Evolutionary conservation across 306 rosid species (phyloP).

Genomic region (Dryas drummondii): DNA sequence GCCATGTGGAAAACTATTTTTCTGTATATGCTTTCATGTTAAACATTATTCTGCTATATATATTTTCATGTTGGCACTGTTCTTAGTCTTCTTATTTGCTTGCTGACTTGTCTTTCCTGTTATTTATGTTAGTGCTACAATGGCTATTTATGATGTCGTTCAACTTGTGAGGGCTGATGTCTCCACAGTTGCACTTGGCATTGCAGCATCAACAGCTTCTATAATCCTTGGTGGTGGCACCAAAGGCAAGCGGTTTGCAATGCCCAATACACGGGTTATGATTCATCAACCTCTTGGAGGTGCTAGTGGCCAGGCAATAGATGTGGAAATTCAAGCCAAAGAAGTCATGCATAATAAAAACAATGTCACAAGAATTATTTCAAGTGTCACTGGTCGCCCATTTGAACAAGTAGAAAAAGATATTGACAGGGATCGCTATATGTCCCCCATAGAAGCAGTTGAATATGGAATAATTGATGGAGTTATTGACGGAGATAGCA

Average conservation of each 20-base stretch:
- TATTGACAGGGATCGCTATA: slow-evolving; percentile 80
- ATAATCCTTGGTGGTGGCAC: slow-evolving; percentile 91
- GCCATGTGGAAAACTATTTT: neutral
- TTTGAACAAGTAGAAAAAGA: slow-evolving; percentile 81
- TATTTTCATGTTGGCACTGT: slow-evolving; percentile 14
- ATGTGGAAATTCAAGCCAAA: slow-evolving; percentile 89
- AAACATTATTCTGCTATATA: neutral
- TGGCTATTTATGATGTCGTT: slow-evolving; percentile 88
- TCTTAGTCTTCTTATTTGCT: neutral
- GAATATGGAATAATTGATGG: slow-evolving; percentile 91
- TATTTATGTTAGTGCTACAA: slow-evolving; percentile 60
- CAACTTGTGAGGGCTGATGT: slow-evolving; percentile 98
- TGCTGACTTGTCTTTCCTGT: slow-evolving; percentile 39
- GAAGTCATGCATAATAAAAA: slow-evolving; percentile 83
- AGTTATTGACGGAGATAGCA: slow-evolving; percentile 73
- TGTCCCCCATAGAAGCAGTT: slow-evolving; percentile 96
- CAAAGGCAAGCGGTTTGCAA: slow-evolving; percentile 94
- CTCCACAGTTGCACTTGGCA: slow-evolving; percentile 88
- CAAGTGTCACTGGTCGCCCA: slow-evolving; percentile 74
- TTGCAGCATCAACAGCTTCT: slow-evolving; percentile 91
- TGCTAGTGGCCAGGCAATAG: slow-evolving; percentile 94
- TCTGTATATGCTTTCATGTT: neutral
- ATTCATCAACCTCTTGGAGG: slow-evolving; percentile 96
- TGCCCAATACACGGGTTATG: slow-evolving; percentile 96
- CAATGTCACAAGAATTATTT: slow-evolving; percentile 63